Base-by-base conservation (phyloP, 352 stramenopile genomes). In the Saprolegnia parasitica region DNA sequence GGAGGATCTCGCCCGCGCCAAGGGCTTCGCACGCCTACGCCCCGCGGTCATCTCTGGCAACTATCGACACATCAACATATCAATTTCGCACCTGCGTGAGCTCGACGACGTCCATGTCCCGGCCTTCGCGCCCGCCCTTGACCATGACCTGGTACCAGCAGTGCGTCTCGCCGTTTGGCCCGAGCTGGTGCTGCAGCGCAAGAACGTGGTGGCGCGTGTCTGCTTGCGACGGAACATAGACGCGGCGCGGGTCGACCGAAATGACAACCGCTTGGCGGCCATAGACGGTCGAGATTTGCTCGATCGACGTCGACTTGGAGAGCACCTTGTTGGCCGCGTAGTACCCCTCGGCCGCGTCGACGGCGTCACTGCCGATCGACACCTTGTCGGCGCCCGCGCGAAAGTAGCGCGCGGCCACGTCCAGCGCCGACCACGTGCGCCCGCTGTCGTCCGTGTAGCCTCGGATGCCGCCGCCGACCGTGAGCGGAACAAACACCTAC, bases 121-220 rank as follows among this genome's bases (percentile, higher is more conserved):
- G 82, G 13, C 83, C 80, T 76, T 99, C 96, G 58, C 97, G 86
- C 16, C 97, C 97, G 57, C 97, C 97, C 70, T 96, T 97, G 37
- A 99, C 91, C 4, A 96, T 99, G 72, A 91, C 97, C 76, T 99
- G 96, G 77, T 98, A 99, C 97, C 96, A 99, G 77, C 93, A 98
- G 73, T 91, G 96, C 72, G 81, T 76, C 75, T 98, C 93, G 29
- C 91, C 90, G 65, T 97, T 97, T 16, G 95, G 93, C n/a, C 95
- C 96, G 15, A 84, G 83, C 56, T 68, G 61, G 68, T 86, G 79
- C 58, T 76, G 72, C 26, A 93, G 75, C 71, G 94, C 89, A 26
- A 95, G 77, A 20, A 91, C 83, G 24, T 72, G 68, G 71, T 89
- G 77, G 21, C 86, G 87, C 49, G 84, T 78, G 56, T 91, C 84